phyloP scores from a whole-genome alignment of 2,329 filamentous ascomycete species.

The Exophiala spinifera region DNA sequence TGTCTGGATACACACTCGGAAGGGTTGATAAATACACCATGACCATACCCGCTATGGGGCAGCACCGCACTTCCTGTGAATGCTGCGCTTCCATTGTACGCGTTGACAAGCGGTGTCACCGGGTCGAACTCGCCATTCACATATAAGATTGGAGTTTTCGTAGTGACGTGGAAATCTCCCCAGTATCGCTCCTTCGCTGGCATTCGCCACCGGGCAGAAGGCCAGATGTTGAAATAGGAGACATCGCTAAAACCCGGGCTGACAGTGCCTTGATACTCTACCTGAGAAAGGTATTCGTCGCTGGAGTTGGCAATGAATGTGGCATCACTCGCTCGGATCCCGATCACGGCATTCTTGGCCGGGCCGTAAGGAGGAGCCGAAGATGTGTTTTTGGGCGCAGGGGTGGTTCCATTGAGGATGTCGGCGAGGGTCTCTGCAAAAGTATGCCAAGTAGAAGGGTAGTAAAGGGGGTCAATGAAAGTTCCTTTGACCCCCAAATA shows the following conservation, averaged over 20 bases:
- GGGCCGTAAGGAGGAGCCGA: too few relatives aligned
- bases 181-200: slow-evolving; percentile 26
- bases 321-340: too few relatives aligned
- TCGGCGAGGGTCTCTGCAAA: too few relatives aligned
- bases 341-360: too few relatives aligned
- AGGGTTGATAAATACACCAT: not conserved
- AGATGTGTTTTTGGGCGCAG: too few relatives aligned
- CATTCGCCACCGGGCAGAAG: slow-evolving; percentile 27
- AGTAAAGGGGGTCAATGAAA: too few relatives aligned
- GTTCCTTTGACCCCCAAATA: too few relatives aligned
- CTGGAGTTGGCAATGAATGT: too few relatives aligned
- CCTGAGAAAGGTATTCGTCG: not conserved
- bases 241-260: not conserved
- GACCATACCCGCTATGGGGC: slow-evolving; percentile 17
- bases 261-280: too few relatives aligned
- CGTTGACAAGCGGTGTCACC: slow-evolving; percentile 28
- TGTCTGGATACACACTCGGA: not conserved
- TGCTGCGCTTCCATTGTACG: slow-evolving; percentile 27
- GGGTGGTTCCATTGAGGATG: too few relatives aligned
- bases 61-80: slow-evolving; percentile 31
- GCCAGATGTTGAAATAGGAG: not conserved
- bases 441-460: too few relatives aligned
- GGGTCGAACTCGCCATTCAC: slow-evolving; percentile 31
- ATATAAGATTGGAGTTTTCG: slow-evolving; percentile 29
- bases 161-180: slow-evolving; percentile 28